phyloP scores from a whole-genome alignment of 257 asterid species.

The Hygrophila difformis region DNA sequence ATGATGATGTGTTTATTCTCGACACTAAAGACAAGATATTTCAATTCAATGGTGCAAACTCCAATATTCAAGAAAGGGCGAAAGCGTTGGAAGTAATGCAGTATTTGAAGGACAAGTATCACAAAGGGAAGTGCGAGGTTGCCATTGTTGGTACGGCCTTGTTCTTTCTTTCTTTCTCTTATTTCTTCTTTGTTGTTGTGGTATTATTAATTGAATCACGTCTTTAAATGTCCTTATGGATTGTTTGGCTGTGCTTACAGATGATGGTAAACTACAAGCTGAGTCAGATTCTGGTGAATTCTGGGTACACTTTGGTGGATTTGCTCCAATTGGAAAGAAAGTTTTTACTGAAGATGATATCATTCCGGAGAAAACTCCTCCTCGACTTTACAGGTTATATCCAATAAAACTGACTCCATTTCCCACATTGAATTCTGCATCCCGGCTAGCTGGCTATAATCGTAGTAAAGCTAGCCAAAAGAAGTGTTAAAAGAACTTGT shows the following conservation, averaged over 20 bases:
- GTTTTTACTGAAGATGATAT: slow-evolving; percentile 83
- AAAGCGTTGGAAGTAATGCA: slow-evolving; percentile 95
- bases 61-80: slow-evolving; percentile 95
- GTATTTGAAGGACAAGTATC: slow-evolving; percentile 90
- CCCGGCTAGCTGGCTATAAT: too few species aligned
- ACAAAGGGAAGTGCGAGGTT: slow-evolving; percentile 88
- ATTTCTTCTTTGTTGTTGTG: background rate
- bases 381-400: slow-evolving; percentile 66
- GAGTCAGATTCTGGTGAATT: slow-evolving; percentile 98
- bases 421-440: too few species aligned
- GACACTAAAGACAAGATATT: slow-evolving; percentile 82
- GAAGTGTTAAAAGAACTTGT: too few species aligned
- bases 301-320: slow-evolving; percentile 98
- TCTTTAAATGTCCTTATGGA: too few species aligned
- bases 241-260: too few species aligned
- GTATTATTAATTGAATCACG: too few species aligned
- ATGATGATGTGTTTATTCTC: slow-evolving; percentile 92
- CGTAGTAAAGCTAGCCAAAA: too few species aligned
- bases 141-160: slow-evolving; percentile 78
- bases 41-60: slow-evolving; percentile 97
- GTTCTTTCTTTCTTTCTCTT: background rate
- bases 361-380: slow-evolving; percentile 73
- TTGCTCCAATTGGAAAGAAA: slow-evolving; percentile 94
- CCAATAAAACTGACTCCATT: background rate
- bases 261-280: slow-evolving; percentile 92